Evolutionary conservation across 2,329 filamentous ascomycete species (phyloP).

Genomic region (Chaetoscypha palmicola): DNA sequence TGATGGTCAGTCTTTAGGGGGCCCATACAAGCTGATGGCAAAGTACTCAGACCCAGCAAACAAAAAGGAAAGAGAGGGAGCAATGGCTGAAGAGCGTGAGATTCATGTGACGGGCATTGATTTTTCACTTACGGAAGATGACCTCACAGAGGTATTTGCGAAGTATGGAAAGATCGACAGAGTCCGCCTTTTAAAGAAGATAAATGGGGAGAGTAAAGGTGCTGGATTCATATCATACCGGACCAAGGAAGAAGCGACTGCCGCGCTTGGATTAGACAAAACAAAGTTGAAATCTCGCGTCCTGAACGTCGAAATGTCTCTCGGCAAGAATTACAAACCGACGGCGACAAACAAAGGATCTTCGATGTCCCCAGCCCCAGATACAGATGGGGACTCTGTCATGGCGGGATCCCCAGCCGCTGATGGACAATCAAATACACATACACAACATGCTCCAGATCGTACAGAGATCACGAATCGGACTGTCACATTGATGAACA

Average conservation of each 20-base stretch:
- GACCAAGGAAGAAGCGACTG: conserved; percentile 61
- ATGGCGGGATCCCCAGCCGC: conserved; percentile 27
- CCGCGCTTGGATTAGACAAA: conserved; percentile 62
- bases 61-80: conserved; percentile 72
- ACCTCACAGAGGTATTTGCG: conserved; percentile 63
- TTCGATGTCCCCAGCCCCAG: conserved; percentile 30
- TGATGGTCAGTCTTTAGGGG: conserved; percentile 63
- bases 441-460: conserved; percentile 33
- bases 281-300: conserved; percentile 62
- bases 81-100: conserved; percentile 81
- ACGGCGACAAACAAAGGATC: conserved; percentile 40
- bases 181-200: conserved; percentile 62
- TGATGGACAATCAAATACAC: conserved; percentile 18
- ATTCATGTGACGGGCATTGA: conserved; percentile 69
- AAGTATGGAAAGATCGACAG: conserved; percentile 70
- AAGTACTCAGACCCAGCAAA: conserved; percentile 78
- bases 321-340: conserved; percentile 49
- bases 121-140: conserved; percentile 53
- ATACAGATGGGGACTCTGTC: conserved; percentile 30
- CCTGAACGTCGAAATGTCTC: conserved; percentile 57
- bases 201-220: conserved; percentile 64
- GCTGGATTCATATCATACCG: conserved; percentile 75
- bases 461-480: conserved; percentile 51
- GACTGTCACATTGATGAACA: conserved; percentile 73
- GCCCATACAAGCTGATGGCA: conserved; percentile 60